These are phyloP conservation scores for Alternaria triticina DNA, from an alignment of 2,329 filamentous ascomycete genomes.

Conservation along the genomic window DNA sequence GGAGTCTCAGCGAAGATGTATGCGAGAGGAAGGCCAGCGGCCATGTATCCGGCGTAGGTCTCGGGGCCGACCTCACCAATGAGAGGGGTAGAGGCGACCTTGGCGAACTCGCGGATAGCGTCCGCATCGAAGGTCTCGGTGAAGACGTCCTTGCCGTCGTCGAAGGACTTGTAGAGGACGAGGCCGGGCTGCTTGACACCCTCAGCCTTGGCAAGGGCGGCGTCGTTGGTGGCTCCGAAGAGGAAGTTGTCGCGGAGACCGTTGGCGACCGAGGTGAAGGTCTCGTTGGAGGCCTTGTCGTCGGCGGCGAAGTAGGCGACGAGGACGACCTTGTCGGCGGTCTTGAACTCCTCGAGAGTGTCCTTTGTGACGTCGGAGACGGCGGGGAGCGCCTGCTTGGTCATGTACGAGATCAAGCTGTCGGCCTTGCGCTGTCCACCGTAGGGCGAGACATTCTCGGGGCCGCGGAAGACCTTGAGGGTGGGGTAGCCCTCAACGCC, in stretches of 20 bases:
- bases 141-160: conserved; percentile 91
- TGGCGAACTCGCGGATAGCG: conserved; percentile 81
- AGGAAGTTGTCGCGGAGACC: conserved; percentile 88
- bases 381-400: conserved; percentile 94
- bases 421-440: conserved; percentile 86
- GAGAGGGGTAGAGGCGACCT: conserved; percentile 83
- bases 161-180: conserved; percentile 96
- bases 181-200: conserved; percentile 85
- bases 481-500: conserved; percentile 98
- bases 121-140: conserved; percentile 81
- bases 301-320: conserved; percentile 84
- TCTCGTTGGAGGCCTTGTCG: conserved; percentile 85
- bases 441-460: conserved; percentile 82
- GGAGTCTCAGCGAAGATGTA: conserved; percentile 96
- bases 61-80: conserved; percentile 96
- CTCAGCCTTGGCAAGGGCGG: conserved; percentile 84
- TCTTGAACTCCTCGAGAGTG: conserved; percentile 94
- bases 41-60: conserved; percentile 96
- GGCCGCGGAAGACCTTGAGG: conserved; percentile 96
- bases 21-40: conserved; percentile 85
- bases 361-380: conserved; percentile 84
- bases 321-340: conserved; percentile 92
- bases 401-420: conserved; percentile 85
- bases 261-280: conserved; percentile 76
- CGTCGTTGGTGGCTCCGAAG: conserved; percentile 87